Evolutionary conservation across 176 grass and related monocot genomes (phyloP), one percentile per base, ranked within the genome.

Genomic region (Avena atlantica): DNA sequence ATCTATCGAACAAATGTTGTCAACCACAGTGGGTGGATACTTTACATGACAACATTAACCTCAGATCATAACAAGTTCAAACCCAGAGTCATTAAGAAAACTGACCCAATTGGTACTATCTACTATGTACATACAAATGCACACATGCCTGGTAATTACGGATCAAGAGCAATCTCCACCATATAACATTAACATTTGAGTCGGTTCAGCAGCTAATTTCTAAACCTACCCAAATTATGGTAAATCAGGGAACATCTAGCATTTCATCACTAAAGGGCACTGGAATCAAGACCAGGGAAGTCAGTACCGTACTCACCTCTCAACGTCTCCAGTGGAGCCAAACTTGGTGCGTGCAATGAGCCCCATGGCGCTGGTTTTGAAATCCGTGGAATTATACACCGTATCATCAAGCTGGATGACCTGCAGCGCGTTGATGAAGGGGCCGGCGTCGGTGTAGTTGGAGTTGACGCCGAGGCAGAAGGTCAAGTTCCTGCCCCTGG

Each of bases 351-450:
- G 91, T 16, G 94, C 89, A 27, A 99, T 94, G 49, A 99, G 92
- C 6, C 92, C 97, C 92, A 99, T 94, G 76, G 90, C 97, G 51
- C 78, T 93, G 70, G 4, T 65, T 5, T 0, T 0, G 65, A 94
- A 98, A 86, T 94, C 23, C 40, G 97, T 99, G 34, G 92, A 85
- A 81, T 99, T 99, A 76, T 99, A 99, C 59, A 99, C 97, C 37
- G 92, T 74, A 65, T 96, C 72, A 42, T 93, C 67, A 48, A 99
- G 71, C 87, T 91, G 87, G 48, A 99, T 93, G 25, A 96, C 70
- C 89, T 99, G 94, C 55, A 99, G 87, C 23, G 97, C 65, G 56
- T 92, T 92, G 78, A 99, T 94, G 84, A 99, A 99, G 6, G 93
- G 97, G 20, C 85, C 77, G 47, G 87, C 83, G 13, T 88, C 61